These are phyloP conservation scores for Phytophthora podocarpi DNA, from an alignment of 352 stramenopile genomes.

Conservation along the genomic window DNA sequence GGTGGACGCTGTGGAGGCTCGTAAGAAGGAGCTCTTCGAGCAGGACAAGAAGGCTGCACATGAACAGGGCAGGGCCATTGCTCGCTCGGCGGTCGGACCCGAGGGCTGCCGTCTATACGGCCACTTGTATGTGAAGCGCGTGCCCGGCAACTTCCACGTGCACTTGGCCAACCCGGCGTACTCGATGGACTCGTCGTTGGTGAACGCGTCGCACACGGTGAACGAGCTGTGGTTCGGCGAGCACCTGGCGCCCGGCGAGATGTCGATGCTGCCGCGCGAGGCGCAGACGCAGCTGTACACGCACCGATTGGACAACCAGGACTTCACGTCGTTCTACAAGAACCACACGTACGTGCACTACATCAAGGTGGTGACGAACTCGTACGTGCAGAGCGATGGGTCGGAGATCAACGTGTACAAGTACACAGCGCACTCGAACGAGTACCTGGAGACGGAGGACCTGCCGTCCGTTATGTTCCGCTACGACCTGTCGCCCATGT, in stretches of 20 bases:
- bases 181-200: slow-evolving; percentile 85
- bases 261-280: slow-evolving; percentile 85
- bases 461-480: slow-evolving; percentile 92
- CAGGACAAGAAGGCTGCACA: slow-evolving; percentile 90
- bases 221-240: slow-evolving; percentile 97
- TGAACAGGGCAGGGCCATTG: slow-evolving; percentile 63
- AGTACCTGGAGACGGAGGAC: slow-evolving; percentile 88
- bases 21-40: slow-evolving; percentile 94
- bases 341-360: slow-evolving; percentile 99
- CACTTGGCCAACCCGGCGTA: slow-evolving; percentile 96
- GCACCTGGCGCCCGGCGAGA: slow-evolving; percentile 50
- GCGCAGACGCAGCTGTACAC: slow-evolving; percentile 93
- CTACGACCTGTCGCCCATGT: slow-evolving; percentile 92
- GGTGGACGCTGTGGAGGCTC: slow-evolving; percentile 67
- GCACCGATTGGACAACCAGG: slow-evolving; percentile 91
- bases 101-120: slow-evolving; percentile 84
- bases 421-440: slow-evolving; percentile 90
- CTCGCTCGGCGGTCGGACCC: slow-evolving; percentile 57
- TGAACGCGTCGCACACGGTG: slow-evolving; percentile 96
- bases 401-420: slow-evolving; percentile 82
- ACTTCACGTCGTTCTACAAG: slow-evolving; percentile 92
- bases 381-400: slow-evolving; percentile 77
- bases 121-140: slow-evolving; percentile 88
- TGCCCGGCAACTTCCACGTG: slow-evolving; percentile 98
- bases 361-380: slow-evolving; percentile 98